phyloP scores from a whole-genome alignment of 176 grass and related monocot genomes.

The Alopecurus myosuroides region DNA sequence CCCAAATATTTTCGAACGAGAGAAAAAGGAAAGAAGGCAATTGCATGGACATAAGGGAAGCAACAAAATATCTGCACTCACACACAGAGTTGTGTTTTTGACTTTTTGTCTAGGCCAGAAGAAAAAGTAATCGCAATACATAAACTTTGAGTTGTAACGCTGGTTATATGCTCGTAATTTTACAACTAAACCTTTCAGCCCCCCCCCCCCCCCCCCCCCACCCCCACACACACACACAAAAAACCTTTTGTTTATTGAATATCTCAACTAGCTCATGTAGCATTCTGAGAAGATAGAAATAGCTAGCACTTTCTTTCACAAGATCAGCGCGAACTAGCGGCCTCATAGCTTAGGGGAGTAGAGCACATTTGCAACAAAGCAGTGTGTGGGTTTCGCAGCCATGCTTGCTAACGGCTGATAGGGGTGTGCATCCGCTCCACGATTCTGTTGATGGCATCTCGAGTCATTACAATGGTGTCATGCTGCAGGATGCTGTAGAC shows the following conservation, averaged over 20 bases:
- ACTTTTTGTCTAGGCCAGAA: too few relatives aligned
- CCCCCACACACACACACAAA: too few relatives aligned
- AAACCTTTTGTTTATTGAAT: neutral
- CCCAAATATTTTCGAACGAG: too few relatives aligned
- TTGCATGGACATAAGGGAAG: too few relatives aligned
- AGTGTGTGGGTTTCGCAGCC: neutral
- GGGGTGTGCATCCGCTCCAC: conserved; percentile 79
- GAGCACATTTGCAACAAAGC: neutral
- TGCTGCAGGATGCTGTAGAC: conserved; percentile 92
- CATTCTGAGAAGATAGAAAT: neutral
- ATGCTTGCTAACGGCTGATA: conserved; percentile 44
- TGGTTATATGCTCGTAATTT: neutral
- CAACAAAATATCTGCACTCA: too few relatives aligned
- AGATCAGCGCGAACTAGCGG: neutral
- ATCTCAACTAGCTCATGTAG: neutral
- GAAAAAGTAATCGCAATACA: too few relatives aligned
- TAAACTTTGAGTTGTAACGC: neutral
- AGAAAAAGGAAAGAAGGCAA: too few relatives aligned
- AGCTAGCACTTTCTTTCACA: neutral
- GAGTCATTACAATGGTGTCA: conserved; percentile 77
- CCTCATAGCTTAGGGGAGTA: neutral
- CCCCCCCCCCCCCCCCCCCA: too few relatives aligned
- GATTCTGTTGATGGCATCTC: conserved; percentile 65
- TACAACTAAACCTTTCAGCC: too few relatives aligned
- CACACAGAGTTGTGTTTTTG: too few relatives aligned